A percentile compares a stretch with the other conserved stretches of the same genome.
Conservation (phyloP, 768 basidiomycete species). For the Rhodosporidiobolus sp. region DNA sequence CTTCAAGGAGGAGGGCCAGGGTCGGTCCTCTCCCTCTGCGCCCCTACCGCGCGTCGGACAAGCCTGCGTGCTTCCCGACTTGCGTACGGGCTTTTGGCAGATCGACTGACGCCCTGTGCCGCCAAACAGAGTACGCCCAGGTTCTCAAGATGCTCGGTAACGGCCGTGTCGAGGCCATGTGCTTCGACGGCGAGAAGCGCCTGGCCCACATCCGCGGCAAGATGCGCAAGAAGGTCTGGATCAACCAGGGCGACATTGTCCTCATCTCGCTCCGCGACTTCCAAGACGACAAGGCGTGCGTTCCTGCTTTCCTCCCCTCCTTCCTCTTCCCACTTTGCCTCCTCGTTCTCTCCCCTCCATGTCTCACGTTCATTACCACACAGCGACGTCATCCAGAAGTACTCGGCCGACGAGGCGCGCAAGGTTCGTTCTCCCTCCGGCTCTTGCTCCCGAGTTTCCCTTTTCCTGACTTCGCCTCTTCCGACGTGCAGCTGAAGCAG, state of each 20-base stretch:
- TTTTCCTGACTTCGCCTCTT: too few species aligned
- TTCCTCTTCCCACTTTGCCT: too few species aligned
- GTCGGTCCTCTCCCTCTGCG: conserved; percentile 45
- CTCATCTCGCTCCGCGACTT: conserved; percentile 93
- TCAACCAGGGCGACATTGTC: conserved; percentile 96
- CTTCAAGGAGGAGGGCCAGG: conserved; percentile 96
- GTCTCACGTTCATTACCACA: too few species aligned
- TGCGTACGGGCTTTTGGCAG: background rate
- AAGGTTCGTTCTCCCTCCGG: conserved; percentile 51
- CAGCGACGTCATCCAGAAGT: conserved; percentile 98
- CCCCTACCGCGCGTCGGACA: background rate
- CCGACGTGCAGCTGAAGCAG: conserved; percentile 75
- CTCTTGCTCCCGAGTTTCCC: background rate
- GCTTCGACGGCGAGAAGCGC: conserved; percentile 97
- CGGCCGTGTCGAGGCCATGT: conserved; percentile 89
- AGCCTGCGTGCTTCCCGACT: too few species aligned
- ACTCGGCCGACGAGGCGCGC: conserved; percentile 78
- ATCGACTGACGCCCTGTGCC: too few species aligned
- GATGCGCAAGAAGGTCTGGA: conserved; percentile 99
- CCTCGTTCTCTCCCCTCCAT: too few species aligned
- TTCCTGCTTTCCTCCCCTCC: too few species aligned
- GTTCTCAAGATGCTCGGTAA: conserved; percentile 99
- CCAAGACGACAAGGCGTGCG: conserved; percentile 99
- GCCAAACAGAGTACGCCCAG: conserved; percentile 89
- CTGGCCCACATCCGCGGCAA: conserved; percentile 97